Evolutionary conservation across 2,329 filamentous ascomycete genomes (phyloP), one percentile per base, ranked within the genome.

Genomic region (Arachnomyces sp.): DNA sequence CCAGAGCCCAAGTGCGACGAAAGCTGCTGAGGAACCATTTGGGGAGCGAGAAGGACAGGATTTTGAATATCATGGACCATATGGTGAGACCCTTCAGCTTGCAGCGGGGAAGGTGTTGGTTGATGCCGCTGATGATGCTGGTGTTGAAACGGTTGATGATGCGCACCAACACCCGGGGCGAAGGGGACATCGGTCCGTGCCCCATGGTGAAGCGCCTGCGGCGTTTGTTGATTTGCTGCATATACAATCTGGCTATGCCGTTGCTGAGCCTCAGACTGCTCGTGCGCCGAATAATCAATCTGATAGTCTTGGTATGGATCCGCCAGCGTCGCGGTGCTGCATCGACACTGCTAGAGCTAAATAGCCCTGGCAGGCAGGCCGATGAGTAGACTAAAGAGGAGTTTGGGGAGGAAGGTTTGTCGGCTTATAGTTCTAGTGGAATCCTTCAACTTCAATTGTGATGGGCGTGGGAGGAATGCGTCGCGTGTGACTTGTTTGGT

Each of bases 291-390:
- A 70, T 84, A 85, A 63, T 82, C 78, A 74, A 84, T 79, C 76
- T 82, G 77, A 73, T 83, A 83, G 71, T 80, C 77, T 74, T 79
- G 77, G 72, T 85, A 86, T 67, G 80, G 78, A 74, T 77, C 74
- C 74, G 78, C 79, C 77, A 84, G 77, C 71, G 77, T 82, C 75
- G 69, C 77, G 72, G 72, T 75, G 67, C 76, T 75, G 67, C 78
- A 83, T 83, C 56, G 78, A 77, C 78, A 74, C 78, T 78, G 78
- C 80, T 80, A 84, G 80, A 84, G 79, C 80, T 74, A 46, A 43
- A 44, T 75, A 78, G 79, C 80, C 77, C 80, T 80, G 77, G 78
- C 80, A 79, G 79, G 57, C 54, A 54, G 48, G 49, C 51, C 45
- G 44, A 45, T 42, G 36, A 36, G 43, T 39, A 42, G 39, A 44